Evolutionary conservation across 495 filamentous ascomycete genomes (phyloP), one percentile per base, ranked within the genome.

Genomic region (Xylaria venustula): DNA sequence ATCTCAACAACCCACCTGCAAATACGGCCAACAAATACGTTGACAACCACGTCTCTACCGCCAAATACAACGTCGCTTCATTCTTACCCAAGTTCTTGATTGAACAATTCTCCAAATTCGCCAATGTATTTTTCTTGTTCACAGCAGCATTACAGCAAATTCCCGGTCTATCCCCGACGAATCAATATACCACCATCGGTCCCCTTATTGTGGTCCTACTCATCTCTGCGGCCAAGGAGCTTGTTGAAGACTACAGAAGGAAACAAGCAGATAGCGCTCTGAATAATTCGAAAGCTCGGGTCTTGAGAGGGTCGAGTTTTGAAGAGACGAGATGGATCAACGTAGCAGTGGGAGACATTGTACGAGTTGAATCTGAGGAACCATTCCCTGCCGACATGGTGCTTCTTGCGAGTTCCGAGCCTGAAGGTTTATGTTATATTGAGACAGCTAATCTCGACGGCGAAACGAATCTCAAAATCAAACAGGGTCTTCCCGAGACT

Each of bases 121-220:
- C 94, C 77, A 99, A 99, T 72, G 72, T 99, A 64, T 99, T 99
- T 81, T 99, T 99, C 88, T 86, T 99, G 69, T 97, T 99, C 75
- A 99, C 95, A 32, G 93, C 95, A 2, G 87, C 86, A 5, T 75
- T 99, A 32, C 95, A 99, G 77, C 95, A 99, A 71, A 96, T 99
- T 66, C 95, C 94, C 15, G 87, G 89, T 64, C 87, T 99, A 51
- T 95, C 92, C 20, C 94, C 94, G 7, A 99, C 94, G 5, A 98
- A 97, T 78, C 80, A 77, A 68, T 99, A 90, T 71, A 99, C 95
- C 9, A 99, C 95, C 17, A 97, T 99, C 70, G 95, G 89, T 20
- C 95, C 95, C 19, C 81, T 99, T 51, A 83, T 87, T 49, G 84
- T 97, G 46, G 95, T 99, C 62, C 79, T 99, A 71, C 62, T 93